Conservation (phyloP, 345 rosid species). For the Nasturtium officinale region DNA sequence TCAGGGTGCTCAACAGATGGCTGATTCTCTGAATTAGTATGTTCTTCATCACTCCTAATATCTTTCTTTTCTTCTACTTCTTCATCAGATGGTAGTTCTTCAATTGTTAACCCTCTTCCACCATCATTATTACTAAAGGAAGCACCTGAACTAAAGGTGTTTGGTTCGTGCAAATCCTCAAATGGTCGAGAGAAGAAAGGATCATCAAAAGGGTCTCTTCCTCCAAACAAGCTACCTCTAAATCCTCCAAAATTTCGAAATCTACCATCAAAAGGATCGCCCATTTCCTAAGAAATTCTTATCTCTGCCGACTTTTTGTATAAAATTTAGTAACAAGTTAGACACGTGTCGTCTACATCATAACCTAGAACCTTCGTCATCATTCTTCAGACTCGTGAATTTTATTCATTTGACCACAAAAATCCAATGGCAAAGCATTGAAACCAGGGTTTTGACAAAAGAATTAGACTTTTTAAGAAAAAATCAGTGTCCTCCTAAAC, state of each 20-base stretch:
- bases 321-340: conserved; percentile 1
- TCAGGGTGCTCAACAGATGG: conserved; percentile 80
- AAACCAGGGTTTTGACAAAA: background rate
- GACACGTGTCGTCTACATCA: conserved; percentile 32
- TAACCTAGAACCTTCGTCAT: conserved; percentile 38
- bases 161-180: conserved; percentile 46
- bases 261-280: conserved; percentile 53
- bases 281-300: conserved; percentile 39
- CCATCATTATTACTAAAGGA: conserved; percentile 24
- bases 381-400: conserved; percentile 4
- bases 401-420: background rate
- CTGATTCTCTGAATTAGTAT: conserved; percentile 38
- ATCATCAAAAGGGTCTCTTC: conserved; percentile 76
- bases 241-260: conserved; percentile 49
- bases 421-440: conserved; percentile 5
- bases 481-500: conserved; percentile 8
- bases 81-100: conserved; percentile 65
- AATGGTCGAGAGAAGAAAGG: conserved; percentile 66
- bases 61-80: conserved; percentile 45
- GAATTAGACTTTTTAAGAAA: background rate
- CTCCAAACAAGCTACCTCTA: conserved; percentile 59
- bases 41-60: conserved; percentile 20
- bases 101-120: conserved; percentile 56
- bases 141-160: conserved; percentile 35
- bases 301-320: conserved; percentile 52